Conservation (phyloP, 2,329 filamentous ascomycete species). For the Diplodia intermedia region DNA sequence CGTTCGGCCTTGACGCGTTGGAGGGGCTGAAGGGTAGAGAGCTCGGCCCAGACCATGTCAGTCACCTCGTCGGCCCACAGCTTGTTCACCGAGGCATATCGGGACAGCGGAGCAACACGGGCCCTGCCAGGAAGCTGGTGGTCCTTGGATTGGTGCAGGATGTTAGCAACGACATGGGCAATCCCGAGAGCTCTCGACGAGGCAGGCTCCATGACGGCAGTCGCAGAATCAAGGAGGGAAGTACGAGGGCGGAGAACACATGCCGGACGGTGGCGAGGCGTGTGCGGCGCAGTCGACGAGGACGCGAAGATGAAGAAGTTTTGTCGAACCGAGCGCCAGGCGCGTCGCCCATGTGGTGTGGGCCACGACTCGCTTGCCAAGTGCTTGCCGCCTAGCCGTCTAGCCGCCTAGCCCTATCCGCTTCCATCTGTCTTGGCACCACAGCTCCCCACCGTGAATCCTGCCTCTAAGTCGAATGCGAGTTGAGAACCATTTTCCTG, state of each 20-base stretch:
- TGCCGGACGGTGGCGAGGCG: conserved; percentile 13
- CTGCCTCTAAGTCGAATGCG: too few relatives aligned
- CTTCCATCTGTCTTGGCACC: not conserved
- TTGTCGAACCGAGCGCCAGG: conserved; percentile 4
- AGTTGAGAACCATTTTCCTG: too few relatives aligned
- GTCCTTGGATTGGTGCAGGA: conserved; percentile 4
- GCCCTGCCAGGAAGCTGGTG: not conserved
- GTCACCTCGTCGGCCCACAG: conserved; percentile 27
- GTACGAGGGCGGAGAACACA: conserved; percentile 7
- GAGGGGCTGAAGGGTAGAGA: not conserved
- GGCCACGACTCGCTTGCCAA: conserved; percentile 12
- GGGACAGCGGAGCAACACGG: not conserved
- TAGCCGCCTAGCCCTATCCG: not conserved
- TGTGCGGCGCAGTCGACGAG: not conserved
- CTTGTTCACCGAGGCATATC: conserved; percentile 14
- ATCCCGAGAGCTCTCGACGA: conserved; percentile 24
- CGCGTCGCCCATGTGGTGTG: conserved; percentile 4
- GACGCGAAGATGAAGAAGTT: conserved; percentile 17
- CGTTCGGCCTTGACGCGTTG: conserved; percentile 1
- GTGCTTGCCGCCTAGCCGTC: not conserved
- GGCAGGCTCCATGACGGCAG: conserved; percentile 23
- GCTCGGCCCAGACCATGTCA: conserved; percentile 5
- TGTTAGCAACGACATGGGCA: conserved; percentile 18
- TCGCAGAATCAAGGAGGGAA: conserved; percentile 2
- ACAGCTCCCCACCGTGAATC: not conserved